These are phyloP conservation scores for Pyrenophora graminea DNA, from an alignment of 2,329 filamentous ascomycete genomes.

Conservation along the genomic window DNA sequence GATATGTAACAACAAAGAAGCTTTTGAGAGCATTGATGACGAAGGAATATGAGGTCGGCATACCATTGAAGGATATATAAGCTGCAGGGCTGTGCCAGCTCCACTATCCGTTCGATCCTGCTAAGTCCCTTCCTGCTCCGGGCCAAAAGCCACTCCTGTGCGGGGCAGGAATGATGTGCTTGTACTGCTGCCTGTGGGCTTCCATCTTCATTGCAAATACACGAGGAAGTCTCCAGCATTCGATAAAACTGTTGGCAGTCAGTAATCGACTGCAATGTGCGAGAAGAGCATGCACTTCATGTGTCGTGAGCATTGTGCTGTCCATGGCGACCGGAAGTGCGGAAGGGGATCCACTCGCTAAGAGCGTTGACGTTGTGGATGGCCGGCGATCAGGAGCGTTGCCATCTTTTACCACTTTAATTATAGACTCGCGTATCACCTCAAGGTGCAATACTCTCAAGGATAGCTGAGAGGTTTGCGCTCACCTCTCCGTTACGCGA, in stretches of 20 bases:
- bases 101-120: slow-evolving; percentile 24
- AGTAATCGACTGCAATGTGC: background rate
- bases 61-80: slow-evolving; percentile 19
- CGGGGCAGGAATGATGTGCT: background rate
- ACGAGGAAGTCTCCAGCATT: too few species aligned
- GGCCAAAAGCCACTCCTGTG: slow-evolving; percentile 3
- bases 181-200: background rate
- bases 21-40: background rate
- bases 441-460: background rate
- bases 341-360: slow-evolving; percentile 27
- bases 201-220: too few species aligned
- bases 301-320: slow-evolving; percentile 3
- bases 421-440: background rate
- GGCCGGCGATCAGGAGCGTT: background rate
- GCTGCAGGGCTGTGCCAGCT: slow-evolving; percentile 32
- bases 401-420: background rate
- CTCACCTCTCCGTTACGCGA: background rate
- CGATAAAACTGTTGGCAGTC: too few species aligned
- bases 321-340: slow-evolving; percentile 23
- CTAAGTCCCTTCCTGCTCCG: slow-evolving; percentile 6
- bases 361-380: slow-evolving; percentile 22
- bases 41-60: slow-evolving; percentile 8
- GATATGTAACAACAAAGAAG: slow-evolving; percentile 3
- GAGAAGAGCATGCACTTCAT: background rate
- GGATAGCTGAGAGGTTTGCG: background rate